Evolutionary conservation across 495 filamentous ascomycete species (phyloP), one percentile per base, ranked within the genome.

Genomic region (Cercophora samala): DNA sequence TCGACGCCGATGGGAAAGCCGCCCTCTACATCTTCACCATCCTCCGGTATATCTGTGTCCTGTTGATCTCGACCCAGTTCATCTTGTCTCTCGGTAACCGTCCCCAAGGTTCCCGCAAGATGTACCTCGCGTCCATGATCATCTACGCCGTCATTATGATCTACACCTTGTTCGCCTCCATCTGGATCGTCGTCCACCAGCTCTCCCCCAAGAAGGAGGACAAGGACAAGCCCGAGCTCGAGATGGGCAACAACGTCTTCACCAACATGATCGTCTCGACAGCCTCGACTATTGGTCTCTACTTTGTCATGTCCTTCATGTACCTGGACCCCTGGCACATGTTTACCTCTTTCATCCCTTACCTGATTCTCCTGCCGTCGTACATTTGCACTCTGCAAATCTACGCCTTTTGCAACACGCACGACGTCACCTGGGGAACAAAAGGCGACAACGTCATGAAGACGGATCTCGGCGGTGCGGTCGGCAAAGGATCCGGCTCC

Each of bases 281-380:
- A 62, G 83, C 88, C 22, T 93, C 91, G 5, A 99, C 96, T 1
- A 79, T 98, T 51, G 96, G 96, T 1, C 83, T 99, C 1, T 98
- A 98, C 84, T 96, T 99, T 82, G 83, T 96, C 79, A 96, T 93
- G 86, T 91, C 88, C 66, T 95, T 98, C 82, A 77, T 99, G 26
- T 99, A 98, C 79, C 87, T 97, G 25, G 96, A 98, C 73, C 96
- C 96, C 0, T 99, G 96, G 96, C 95, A 99, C 82, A 96, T 99
- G 93, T 91, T 98, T 79, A 99, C 96, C 29, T 91, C 87, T 1
- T 89, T 91, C 0, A 85, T 85, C n/a, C 93, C 97, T 77, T 99
- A 99, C 82, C 97, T 98, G 74, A 83, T 92, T 59, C 86, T 99
- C 26, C 82, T 99, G 24, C 95, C 95, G 0, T 87, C 82, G 58